Percentiles rank a stretch among this genome's conserved stretches.
These are phyloP conservation scores for Misopates orontium DNA, from an alignment of 257 asterid genomes.

Conservation along the genomic window DNA sequence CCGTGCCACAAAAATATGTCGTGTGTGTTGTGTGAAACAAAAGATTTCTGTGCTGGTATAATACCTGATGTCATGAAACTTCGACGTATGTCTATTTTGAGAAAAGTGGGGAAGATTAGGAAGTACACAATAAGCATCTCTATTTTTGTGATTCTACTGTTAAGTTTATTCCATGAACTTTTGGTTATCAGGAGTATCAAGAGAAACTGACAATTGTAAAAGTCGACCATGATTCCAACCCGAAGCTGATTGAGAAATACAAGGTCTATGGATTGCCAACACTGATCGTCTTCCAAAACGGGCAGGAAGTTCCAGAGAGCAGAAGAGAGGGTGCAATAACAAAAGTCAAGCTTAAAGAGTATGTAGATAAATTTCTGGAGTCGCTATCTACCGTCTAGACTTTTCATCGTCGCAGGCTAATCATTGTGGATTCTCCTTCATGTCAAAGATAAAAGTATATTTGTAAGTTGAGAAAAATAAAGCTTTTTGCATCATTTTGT, in stretches of 20 bases:
- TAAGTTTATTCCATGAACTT: conserved; percentile 5
- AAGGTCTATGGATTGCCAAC: conserved; percentile 88
- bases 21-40: no score
- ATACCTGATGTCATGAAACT: not conserved
- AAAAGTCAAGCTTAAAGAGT: conserved; percentile 66
- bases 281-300: conserved; percentile 69
- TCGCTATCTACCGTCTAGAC: conserved; percentile 45
- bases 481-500: no score
- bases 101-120: conserved; percentile 20
- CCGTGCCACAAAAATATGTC: no score
- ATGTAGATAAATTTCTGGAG: conserved; percentile 58
- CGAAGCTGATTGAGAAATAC: conserved; percentile 70
- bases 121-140: not conserved
- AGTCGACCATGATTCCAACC: conserved; percentile 80
- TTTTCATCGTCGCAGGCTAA: conserved; percentile 12
- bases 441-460: no score
- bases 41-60: no score
- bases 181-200: conserved; percentile 55
- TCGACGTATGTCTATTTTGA: not conserved
- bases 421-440: not conserved
- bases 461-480: no score
- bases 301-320: conserved; percentile 71
- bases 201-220: conserved; percentile 74
- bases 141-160: conserved; percentile 4
- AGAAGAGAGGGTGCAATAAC: conserved; percentile 88